Percentiles rank a stretch among this genome's conserved stretches.
Evolutionary conservation across 352 stramenopile species (phyloP).

Genomic region (Globisporangium ultimum): DNA sequence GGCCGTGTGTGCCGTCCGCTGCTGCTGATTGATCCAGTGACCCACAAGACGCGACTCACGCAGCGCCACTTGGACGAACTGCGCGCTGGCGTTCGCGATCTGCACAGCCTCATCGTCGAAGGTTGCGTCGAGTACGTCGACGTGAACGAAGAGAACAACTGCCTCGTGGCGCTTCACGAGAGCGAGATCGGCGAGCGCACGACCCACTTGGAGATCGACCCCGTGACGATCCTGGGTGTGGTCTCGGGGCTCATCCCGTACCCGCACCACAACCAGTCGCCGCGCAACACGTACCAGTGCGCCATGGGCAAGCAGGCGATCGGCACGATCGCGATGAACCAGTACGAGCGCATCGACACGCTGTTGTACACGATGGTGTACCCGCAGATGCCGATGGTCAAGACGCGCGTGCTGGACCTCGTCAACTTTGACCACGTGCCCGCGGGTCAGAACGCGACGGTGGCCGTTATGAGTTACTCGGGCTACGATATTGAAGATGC

Average conservation of each 20-base stretch:
- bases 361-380: conserved; percentile 99
- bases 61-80: conserved; percentile 95
- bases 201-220: conserved; percentile 99
- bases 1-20: conserved; percentile 97
- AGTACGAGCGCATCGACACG: conserved; percentile 99
- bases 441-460: conserved; percentile 97
- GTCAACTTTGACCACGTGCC: conserved; percentile 98
- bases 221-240: conserved; percentile 98
- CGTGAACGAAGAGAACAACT: conserved; percentile 99
- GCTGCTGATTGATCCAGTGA: conserved; percentile 91
- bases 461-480: conserved; percentile 99
- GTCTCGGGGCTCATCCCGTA: conserved; percentile 98
- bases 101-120: conserved; percentile 88
- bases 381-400: conserved; percentile 99
- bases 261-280: conserved; percentile 98
- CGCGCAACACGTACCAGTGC: conserved; percentile 99
- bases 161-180: conserved; percentile 96
- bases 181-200: conserved; percentile 88
- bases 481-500: conserved; percentile 99
- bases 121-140: conserved; percentile 99
- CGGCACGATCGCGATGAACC: conserved; percentile 98
- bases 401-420: conserved; percentile 97
- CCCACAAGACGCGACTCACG: conserved; percentile 90
- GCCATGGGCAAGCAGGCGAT: conserved; percentile 99
- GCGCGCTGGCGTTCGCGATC: conserved; percentile 63